Conservation (phyloP, 106 monocot genomes). For the Acanthochlamys bracteata region DNA sequence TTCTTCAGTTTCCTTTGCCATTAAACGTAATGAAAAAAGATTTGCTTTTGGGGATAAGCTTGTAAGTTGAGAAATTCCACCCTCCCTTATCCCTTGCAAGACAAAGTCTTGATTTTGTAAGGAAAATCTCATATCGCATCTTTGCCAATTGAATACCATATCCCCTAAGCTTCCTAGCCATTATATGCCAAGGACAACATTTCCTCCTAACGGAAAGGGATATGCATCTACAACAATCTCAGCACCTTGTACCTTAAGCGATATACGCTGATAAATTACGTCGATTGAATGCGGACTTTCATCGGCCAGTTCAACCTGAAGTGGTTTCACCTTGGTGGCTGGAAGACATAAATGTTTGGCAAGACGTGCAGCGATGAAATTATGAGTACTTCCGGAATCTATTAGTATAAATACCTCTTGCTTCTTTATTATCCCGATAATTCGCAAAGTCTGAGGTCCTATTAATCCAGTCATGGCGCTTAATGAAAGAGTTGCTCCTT, state of each 20-base stretch:
- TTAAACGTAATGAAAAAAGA: not conserved
- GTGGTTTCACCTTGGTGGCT: too few species aligned
- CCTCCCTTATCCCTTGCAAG: not conserved
- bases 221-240: not conserved
- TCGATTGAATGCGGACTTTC: not conserved
- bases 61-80: not conserved
- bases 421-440: not conserved
- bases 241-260: not conserved
- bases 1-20: not conserved
- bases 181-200: not conserved
- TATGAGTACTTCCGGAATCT: not conserved
- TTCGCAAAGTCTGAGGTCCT: not conserved
- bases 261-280: not conserved
- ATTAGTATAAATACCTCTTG: not conserved
- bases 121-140: not conserved
- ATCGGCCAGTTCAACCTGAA: not conserved
- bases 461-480: not conserved
- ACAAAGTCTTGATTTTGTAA: not conserved
- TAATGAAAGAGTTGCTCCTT: not conserved
- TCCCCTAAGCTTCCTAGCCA: not conserved
- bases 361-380: not conserved
- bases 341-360: not conserved
- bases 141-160: not conserved
- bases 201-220: not conserved
- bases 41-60: not conserved